Conservation (phyloP, 2,329 filamentous ascomycete species). For the Monosporascus sp. region DNA sequence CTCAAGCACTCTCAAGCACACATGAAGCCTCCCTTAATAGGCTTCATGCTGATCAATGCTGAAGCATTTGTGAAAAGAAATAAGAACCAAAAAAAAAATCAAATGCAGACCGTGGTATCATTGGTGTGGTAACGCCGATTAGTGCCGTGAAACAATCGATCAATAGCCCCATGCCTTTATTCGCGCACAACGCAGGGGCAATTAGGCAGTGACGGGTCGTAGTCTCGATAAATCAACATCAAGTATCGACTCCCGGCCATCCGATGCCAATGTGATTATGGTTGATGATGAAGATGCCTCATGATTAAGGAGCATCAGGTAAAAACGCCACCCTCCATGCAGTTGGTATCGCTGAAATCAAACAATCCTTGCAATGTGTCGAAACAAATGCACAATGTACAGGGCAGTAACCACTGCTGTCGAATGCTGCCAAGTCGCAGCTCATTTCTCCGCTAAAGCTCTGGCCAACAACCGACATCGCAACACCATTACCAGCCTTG, state of each 20-base stretch:
- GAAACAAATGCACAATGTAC: constrained; percentile 23
- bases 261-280: constrained; percentile 16
- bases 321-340: constrained; percentile 26
- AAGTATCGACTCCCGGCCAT: constrained; percentile 9
- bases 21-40: not conserved
- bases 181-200: constrained; percentile 9
- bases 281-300: constrained; percentile 17
- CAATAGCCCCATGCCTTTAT: constrained; percentile 13
- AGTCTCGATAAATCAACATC: constrained; percentile 6
- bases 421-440: constrained; percentile 7
- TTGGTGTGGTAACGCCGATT: constrained; percentile 26
- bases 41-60: not conserved
- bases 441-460: constrained; percentile 5
- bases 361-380: constrained; percentile 26
- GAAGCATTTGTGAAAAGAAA: not conserved
- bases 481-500: constrained; percentile 68
- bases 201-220: constrained; percentile 10
- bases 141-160: constrained; percentile 19
- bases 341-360: constrained; percentile 28
- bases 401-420: constrained; percentile 19
- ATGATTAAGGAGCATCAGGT: constrained; percentile 20
- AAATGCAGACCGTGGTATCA: constrained; percentile 30
- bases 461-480: constrained; percentile 5
- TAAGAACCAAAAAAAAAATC: constrained; percentile 13
- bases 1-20: not conserved